Evolutionary conservation across 2,329 filamentous ascomycete species (phyloP), one percentile per base, ranked within the genome.

Genomic region (Metarhizium rileyi): DNA sequence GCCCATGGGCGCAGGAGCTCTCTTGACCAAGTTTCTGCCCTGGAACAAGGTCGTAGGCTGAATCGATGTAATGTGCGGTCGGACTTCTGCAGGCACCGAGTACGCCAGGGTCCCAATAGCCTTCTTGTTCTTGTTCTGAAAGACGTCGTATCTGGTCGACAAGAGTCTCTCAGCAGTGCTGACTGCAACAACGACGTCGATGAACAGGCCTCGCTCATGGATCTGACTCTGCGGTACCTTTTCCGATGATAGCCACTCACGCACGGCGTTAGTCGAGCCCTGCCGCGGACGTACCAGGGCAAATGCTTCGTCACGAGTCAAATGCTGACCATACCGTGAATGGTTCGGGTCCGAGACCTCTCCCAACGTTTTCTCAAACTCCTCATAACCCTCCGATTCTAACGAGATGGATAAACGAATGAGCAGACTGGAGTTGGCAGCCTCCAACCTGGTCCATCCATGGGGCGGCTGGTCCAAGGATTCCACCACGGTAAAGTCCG

Each of bases 271-370:
- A 1, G 68, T 59, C 0, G 73, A 66, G 3, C 64, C 59, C 8
- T 59, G 56, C 14, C 60, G 66, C 0, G 76, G 76, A 5, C 65
- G 65, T 23, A 79, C 66, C 53, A 79, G 68, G 9, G 67, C 64
- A 48, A 72, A 70, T 49, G 78, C 71, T 53, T 76, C 70, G 9
- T 73, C 65, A 7, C 71, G 68, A 16, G 66, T 63, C 55, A 77
- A 68, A 54, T 78, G 70, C 41, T 70, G 65, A 18, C 77, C 75
- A 51, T 78, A 78, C 18, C 64, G 67, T 1, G 59, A 50, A 50
- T 73, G 66, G 4, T 61, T 64, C 0, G 76, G 76, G 0, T 74
- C 72, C 2, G 75, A 76, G 54, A 78, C 70, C 22, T 73, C 66
- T 41, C 70, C 54, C 10, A 79, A 62, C 2, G 70, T 67, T 44